A percentile compares a stretch with the other conserved stretches of the same genome.
Evolutionary conservation across 495 filamentous ascomycete genomes (phyloP).

Genomic region (Niebla homalea): DNA sequence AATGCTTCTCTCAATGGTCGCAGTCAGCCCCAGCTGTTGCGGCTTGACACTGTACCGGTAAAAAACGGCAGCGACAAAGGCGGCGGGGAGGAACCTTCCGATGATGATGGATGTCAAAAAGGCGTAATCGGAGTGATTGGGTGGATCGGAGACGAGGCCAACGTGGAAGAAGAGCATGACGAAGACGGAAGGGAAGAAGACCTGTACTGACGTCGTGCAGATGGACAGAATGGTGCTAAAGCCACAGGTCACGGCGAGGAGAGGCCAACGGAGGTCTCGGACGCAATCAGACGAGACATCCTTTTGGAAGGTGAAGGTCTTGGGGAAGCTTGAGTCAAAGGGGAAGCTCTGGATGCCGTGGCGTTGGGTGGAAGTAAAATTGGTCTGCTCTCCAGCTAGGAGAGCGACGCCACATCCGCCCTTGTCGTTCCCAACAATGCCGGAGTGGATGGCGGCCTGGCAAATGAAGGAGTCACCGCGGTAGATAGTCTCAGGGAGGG

Average conservation of each 20-base stretch:
- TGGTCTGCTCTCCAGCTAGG: conserved; percentile 51
- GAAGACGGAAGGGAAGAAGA: conserved; percentile 64
- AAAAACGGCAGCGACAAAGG: conserved; percentile 61
- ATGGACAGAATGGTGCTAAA: conserved; percentile 55
- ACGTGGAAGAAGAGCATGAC: conserved; percentile 65
- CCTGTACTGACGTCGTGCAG: conserved; percentile 49
- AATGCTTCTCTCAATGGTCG: conserved; percentile 51
- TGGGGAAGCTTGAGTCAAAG: conserved; percentile 69
- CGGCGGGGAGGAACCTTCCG: conserved; percentile 62
- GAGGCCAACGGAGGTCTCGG: conserved; percentile 56
- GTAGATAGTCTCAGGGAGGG: conserved; percentile 39
- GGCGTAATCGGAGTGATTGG: conserved; percentile 37
- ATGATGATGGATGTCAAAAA: conserved; percentile 56
- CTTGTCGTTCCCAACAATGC: conserved; percentile 48
- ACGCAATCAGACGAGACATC: conserved; percentile 33
- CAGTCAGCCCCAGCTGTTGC: conserved; percentile 42
- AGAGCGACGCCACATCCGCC: conserved; percentile 68
- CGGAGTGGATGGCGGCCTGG: conserved; percentile 66
- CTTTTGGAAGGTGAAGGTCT: conserved; percentile 51
- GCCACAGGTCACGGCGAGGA: conserved; percentile 58
- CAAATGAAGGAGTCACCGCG: conserved; percentile 78
- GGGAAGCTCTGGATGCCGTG: conserved; percentile 54
- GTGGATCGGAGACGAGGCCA: conserved; percentile 65
- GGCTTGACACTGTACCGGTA: conserved; percentile 51
- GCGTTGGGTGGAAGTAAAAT: conserved; percentile 43